These are phyloP conservation scores for Westerdykella aurantiaca DNA, from an alignment of 2,329 filamentous ascomycete genomes.

Conservation along the genomic window DNA sequence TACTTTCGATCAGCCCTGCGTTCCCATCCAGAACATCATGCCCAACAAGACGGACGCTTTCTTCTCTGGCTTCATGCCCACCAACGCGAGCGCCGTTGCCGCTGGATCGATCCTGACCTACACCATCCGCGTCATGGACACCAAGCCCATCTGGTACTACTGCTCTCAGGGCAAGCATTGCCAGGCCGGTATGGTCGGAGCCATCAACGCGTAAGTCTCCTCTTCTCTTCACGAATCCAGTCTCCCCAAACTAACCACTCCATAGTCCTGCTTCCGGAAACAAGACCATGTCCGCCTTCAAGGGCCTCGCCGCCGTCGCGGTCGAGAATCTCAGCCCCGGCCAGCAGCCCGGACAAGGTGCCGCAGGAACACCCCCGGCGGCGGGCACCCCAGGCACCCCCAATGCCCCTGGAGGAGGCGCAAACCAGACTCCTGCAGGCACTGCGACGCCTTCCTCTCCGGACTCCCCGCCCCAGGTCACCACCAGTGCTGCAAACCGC, in stretches of 20 bases:
- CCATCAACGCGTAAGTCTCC: slow-evolving; percentile 64
- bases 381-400: slow-evolving; percentile 17
- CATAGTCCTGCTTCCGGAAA: slow-evolving; percentile 28
- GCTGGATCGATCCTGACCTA: slow-evolving; percentile 55
- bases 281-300: slow-evolving; percentile 33
- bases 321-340: slow-evolving; percentile 41
- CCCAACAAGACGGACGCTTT: slow-evolving; percentile 50
- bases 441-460: neutral
- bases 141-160: slow-evolving; percentile 71
- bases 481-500: neutral
- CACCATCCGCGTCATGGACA: slow-evolving; percentile 63
- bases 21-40: slow-evolving; percentile 49
- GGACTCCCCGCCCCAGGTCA: neutral
- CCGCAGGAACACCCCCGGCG: neutral
- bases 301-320: slow-evolving; percentile 35
- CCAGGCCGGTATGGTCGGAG: slow-evolving; percentile 67
- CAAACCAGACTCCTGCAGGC: neutral
- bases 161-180: slow-evolving; percentile 72
- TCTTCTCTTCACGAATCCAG: neutral
- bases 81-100: slow-evolving; percentile 30
- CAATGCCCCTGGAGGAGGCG: slow-evolving; percentile 4
- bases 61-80: slow-evolving; percentile 61
- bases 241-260: slow-evolving; percentile 12
- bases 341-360: slow-evolving; percentile 12
- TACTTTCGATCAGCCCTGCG: slow-evolving; percentile 64